Evolutionary conservation across 257 asterid species (phyloP).

Genomic region (Fraxinus quadrangulata): DNA sequence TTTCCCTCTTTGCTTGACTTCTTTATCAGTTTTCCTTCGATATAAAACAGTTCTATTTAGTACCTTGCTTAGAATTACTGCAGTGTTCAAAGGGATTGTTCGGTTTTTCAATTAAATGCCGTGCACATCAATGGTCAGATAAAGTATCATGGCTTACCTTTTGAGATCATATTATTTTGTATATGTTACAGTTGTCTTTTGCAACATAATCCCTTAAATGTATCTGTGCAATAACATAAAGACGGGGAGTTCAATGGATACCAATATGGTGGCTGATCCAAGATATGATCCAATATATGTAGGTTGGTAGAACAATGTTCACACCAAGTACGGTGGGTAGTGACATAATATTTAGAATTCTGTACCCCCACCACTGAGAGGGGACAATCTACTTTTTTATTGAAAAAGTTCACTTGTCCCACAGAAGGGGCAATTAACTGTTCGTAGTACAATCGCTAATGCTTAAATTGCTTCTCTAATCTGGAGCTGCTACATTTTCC

Average conservation of each 20-base stretch:
- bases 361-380: neutral
- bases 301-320: neutral
- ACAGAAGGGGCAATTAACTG: neutral
- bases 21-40: slow-evolving; percentile 5
- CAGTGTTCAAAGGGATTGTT: neutral
- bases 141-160: neutral
- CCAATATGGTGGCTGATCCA: slow-evolving; percentile 16
- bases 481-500: slow-evolving; percentile 8
- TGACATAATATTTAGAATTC: neutral
- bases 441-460: neutral
- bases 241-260: neutral
- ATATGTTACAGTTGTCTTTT: slow-evolving; percentile 15
- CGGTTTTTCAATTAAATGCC: neutral
- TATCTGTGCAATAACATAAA: neutral
- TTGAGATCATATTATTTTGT: slow-evolving; percentile 10
- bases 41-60: neutral
- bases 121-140: neutral
- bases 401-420: neutral
- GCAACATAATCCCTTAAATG: slow-evolving; percentile 3
- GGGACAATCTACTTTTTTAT: neutral
- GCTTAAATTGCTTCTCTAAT: neutral
- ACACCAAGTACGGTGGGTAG: neutral
- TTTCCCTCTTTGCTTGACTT: slow-evolving; percentile 15
- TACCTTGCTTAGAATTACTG: slow-evolving; percentile 2
- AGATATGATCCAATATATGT: slow-evolving; percentile 6